Evolutionary conservation across 2,329 filamentous ascomycete genomes (phyloP).

Genomic region (Diaporthe humulicola): DNA sequence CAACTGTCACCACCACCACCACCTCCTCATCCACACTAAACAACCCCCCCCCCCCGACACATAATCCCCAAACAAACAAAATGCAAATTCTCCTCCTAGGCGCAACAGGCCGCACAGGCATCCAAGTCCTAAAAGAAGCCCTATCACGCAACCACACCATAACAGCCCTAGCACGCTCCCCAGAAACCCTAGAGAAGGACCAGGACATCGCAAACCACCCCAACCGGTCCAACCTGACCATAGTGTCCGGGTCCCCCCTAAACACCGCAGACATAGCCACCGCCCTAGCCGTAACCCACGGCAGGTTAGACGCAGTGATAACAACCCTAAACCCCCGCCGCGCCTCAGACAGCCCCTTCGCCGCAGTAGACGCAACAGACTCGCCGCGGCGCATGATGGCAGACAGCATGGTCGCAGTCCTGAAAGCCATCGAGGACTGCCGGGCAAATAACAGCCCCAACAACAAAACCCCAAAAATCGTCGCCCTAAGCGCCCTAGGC

Average conservation of each 20-base stretch:
- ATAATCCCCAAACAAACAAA: background rate
- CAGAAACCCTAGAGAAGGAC: slow-evolving; percentile 45
- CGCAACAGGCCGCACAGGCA: slow-evolving; percentile 58
- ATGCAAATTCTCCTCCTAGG: slow-evolving; percentile 60
- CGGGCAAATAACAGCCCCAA: background rate
- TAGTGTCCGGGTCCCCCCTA: slow-evolving; percentile 52
- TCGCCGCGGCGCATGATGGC: slow-evolving; percentile 55
- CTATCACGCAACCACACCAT: slow-evolving; percentile 54
- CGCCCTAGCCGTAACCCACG: slow-evolving; percentile 43
- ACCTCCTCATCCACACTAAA: background rate
- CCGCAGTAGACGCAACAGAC: slow-evolving; percentile 46
- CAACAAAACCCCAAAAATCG: slow-evolving; percentile 50
- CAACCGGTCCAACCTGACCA: slow-evolving; percentile 45
- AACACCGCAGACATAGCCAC: slow-evolving; percentile 50
- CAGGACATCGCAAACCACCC: slow-evolving; percentile 13
- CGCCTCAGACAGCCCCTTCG: slow-evolving; percentile 56
- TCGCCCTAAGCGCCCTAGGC: slow-evolving; percentile 65
- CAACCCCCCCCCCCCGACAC: background rate
- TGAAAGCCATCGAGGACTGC: background rate
- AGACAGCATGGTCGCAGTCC: slow-evolving; percentile 42
- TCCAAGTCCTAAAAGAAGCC: slow-evolving; percentile 55
- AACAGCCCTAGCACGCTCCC: slow-evolving; percentile 54
- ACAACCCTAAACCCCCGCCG: slow-evolving; percentile 56
- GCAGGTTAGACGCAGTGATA: slow-evolving; percentile 47
- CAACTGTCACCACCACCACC: background rate